These are phyloP conservation scores for Sarocladium brachiariae DNA, from an alignment of 2,329 filamentous ascomycete genomes.

Conservation along the genomic window DNA sequence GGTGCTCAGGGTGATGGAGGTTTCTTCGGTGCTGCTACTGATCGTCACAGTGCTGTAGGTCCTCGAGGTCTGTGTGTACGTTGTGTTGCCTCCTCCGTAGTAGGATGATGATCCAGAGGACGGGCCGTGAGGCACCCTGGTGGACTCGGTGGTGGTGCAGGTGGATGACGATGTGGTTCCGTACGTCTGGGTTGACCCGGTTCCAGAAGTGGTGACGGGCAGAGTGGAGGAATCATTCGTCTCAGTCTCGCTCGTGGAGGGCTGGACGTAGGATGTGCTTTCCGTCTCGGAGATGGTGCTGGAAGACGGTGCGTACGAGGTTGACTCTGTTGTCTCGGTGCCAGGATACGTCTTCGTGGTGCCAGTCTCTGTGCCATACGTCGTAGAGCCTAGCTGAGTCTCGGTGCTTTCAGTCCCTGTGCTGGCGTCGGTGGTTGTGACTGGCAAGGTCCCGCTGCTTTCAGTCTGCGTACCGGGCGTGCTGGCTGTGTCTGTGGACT, in stretches of 20 bases:
- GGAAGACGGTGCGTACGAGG: neutral
- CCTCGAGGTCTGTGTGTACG: conserved; percentile 3
- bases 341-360: conserved; percentile 1
- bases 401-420: neutral
- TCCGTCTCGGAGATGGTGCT: neutral
- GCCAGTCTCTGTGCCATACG: neutral
- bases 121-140: conserved; percentile 2
- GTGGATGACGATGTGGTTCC: conserved; percentile 1
- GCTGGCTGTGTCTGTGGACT: too few species aligned
- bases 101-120: conserved; percentile 1
- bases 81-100: conserved; percentile 2
- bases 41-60: conserved; percentile 4
- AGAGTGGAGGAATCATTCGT: conserved; percentile 2
- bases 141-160: conserved; percentile 1
- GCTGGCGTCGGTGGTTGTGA: neutral
- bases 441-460: neutral
- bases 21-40: neutral
- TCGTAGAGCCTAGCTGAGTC: neutral
- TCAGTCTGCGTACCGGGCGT: too few species aligned
- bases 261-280: conserved; percentile 2
- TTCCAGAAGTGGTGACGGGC: neutral
- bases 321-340: conserved; percentile 1
- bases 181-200: neutral
- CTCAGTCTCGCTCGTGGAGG: conserved; percentile 5
- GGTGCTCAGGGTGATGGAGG: neutral